Conservation (phyloP, 106 monocot genomes). For the Dioscorea alata region DNA sequence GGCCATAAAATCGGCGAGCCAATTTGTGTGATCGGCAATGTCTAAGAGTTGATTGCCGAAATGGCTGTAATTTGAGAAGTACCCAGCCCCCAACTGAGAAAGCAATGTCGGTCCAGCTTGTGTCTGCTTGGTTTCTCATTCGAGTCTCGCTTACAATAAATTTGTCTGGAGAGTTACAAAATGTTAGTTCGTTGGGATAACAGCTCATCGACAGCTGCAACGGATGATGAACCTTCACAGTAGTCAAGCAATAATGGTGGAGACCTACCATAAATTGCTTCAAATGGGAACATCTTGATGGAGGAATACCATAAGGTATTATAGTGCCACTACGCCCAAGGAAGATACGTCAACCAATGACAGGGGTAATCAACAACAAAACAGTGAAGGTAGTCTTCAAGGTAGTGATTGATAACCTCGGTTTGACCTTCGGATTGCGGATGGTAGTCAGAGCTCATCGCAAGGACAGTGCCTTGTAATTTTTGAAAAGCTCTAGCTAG, state of each 20-base stretch:
- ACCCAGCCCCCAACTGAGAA: too few species aligned
- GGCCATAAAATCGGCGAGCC: too few species aligned
- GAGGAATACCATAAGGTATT: not conserved
- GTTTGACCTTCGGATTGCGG: not conserved
- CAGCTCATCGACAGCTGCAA: too few species aligned
- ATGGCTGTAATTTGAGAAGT: too few species aligned
- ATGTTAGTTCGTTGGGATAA: too few species aligned
- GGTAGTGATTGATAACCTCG: not conserved
- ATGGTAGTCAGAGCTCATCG: not conserved
- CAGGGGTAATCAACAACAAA: not conserved
- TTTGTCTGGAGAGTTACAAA: too few species aligned
- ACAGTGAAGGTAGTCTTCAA: not conserved
- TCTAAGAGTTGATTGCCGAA: too few species aligned
- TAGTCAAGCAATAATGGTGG: not conserved
- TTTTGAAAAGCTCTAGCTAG: not conserved
- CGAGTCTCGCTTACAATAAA: too few species aligned
- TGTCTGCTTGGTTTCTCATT: too few species aligned
- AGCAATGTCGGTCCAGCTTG: too few species aligned
- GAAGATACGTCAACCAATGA: not conserved
- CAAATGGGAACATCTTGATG: not conserved
- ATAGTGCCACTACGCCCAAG: not conserved
- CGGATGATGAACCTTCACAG: too few species aligned
- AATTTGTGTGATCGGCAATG: too few species aligned
- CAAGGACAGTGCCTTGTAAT: not conserved
- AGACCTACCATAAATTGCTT: not conserved